phyloP scores from a whole-genome alignment of 306 rosid species.

The Trifolium pratense region DNA sequence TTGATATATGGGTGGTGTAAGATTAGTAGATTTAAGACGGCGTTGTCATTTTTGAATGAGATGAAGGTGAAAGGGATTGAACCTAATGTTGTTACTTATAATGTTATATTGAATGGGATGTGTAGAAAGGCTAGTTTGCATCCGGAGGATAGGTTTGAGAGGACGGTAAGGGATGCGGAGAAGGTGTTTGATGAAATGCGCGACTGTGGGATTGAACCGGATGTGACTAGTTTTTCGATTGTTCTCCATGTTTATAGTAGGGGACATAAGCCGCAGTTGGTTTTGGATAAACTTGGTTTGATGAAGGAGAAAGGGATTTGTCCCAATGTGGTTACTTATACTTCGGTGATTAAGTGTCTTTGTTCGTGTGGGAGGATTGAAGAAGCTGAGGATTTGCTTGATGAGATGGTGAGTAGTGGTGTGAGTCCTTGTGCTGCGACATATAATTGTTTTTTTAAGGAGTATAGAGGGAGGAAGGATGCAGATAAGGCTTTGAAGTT shows the following conservation, averaged over 20 bases:
- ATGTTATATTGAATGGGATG: slow-evolving; percentile 81
- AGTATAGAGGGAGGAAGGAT: slow-evolving; percentile 78
- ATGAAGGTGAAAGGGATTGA: slow-evolving; percentile 71
- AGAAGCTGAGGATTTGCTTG: slow-evolving; percentile 73
- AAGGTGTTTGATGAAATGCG: slow-evolving; percentile 81
- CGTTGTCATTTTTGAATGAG: slow-evolving; percentile 60
- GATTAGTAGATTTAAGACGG: slow-evolving; percentile 60
- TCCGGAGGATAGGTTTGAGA: slow-evolving; percentile 79
- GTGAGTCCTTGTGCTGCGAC: slow-evolving; percentile 71
- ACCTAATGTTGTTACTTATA: slow-evolving; percentile 81
- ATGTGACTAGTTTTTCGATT: slow-evolving; percentile 81
- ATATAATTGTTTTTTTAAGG: slow-evolving; percentile 84
- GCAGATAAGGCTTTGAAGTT: slow-evolving; percentile 66
- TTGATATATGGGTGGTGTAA: slow-evolving; percentile 92
- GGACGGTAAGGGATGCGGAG: slow-evolving; percentile 70
- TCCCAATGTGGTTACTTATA: slow-evolving; percentile 73
- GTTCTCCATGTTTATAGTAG: slow-evolving; percentile 92
- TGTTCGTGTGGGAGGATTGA: slow-evolving; percentile 81
- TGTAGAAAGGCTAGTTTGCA: slow-evolving; percentile 84
- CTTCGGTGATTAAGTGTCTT: slow-evolving; percentile 83
- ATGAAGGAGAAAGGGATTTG: slow-evolving; percentile 79
- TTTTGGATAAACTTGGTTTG: slow-evolving; percentile 67
- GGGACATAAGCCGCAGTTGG: slow-evolving; percentile 78
- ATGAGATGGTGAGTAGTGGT: slow-evolving; percentile 73
- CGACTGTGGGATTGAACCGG: slow-evolving; percentile 76